Evolutionary conservation across 2,329 filamentous ascomycete genomes (phyloP).

Genomic region (Grosmannia serpens): DNA sequence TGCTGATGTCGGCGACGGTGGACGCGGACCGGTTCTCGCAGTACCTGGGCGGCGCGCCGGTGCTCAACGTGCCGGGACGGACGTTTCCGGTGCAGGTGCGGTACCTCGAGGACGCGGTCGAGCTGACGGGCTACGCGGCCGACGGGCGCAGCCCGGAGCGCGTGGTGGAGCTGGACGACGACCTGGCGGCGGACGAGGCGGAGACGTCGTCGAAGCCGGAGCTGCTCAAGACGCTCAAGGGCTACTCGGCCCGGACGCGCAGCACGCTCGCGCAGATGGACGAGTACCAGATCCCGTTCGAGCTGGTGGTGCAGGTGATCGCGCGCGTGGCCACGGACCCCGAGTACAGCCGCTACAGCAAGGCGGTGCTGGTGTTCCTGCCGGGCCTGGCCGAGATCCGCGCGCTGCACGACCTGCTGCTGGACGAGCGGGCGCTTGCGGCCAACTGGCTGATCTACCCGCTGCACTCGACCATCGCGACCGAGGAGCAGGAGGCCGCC

Average conservation of each 20-base stretch:
- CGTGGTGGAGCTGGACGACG: constrained; percentile 53
- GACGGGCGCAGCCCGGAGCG: constrained; percentile 39
- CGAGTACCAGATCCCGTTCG: constrained; percentile 85
- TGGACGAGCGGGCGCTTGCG: constrained; percentile 64
- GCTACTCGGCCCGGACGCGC: constrained; percentile 66
- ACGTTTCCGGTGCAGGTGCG: constrained; percentile 85
- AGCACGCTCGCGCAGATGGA: constrained; percentile 68
- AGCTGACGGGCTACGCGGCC: constrained; percentile 64
- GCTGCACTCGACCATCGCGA: constrained; percentile 88
- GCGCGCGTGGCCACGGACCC: constrained; percentile 61
- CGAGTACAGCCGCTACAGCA: constrained; percentile 61
- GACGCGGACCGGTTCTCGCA: constrained; percentile 84
- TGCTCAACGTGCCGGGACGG: constrained; percentile 81
- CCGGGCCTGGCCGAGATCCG: constrained; percentile 91
- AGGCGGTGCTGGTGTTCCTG: constrained; percentile 86
- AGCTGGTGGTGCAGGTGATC: constrained; percentile 71
- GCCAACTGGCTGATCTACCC: constrained; percentile 77
- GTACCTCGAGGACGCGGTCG: constrained; percentile 87
- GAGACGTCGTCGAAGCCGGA: constrained; percentile 42
- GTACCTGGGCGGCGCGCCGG: constrained; percentile 75
- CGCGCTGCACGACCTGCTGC: constrained; percentile 73
- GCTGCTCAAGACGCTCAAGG: constrained; percentile 52
- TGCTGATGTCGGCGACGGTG: constrained; percentile 96
- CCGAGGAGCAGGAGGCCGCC: constrained; percentile 89
- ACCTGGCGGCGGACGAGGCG: constrained; percentile 37